Percentiles rank a stretch among this genome's conserved stretches.
Evolutionary conservation across 208 protist species (phyloP).

Genomic region (Jaenimonas drosophilae): DNA sequence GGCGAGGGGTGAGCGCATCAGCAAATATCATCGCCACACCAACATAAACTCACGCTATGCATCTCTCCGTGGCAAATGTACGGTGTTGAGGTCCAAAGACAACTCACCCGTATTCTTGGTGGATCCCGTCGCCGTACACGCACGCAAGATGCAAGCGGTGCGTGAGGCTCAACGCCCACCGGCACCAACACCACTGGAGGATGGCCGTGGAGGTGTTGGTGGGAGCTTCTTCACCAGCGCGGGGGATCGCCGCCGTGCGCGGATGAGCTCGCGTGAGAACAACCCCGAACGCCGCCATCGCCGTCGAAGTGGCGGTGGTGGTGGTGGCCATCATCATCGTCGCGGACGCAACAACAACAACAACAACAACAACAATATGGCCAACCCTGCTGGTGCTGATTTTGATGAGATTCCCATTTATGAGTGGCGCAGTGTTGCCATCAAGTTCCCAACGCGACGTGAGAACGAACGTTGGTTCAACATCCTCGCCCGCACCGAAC

Average conservation of each 20-base stretch:
- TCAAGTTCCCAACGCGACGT: slow-evolving; percentile 69
- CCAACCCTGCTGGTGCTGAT: slow-evolving; percentile 1
- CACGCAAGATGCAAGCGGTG: background rate
- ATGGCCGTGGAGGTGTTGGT: background rate
- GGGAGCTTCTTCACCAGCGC: background rate
- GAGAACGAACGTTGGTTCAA: slow-evolving; percentile 82
- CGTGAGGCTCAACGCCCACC: background rate
- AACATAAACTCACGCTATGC: slow-evolving; percentile 39
- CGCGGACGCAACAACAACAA: background rate
- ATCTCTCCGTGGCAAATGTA: slow-evolving; percentile 59
- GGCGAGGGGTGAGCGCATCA: slow-evolving; percentile 31
- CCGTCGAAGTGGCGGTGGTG: background rate
- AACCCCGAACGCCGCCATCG: background rate
- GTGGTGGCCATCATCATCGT: background rate
- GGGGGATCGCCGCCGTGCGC: background rate
- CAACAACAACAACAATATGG: background rate
- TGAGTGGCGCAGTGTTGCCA: slow-evolving; percentile 40
- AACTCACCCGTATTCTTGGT: slow-evolving; percentile 47
- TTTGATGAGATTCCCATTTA: slow-evolving; percentile 12
- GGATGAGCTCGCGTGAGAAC: background rate
- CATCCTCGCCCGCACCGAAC: slow-evolving; percentile 40
- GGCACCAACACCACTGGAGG: background rate
- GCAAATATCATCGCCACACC: slow-evolving; percentile 68
- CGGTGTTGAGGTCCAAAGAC: slow-evolving; percentile 28
- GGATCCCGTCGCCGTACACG: slow-evolving; percentile 20